Conservation (phyloP, 164 flowering plant species). For the Magnolia changhungtana region DNA sequence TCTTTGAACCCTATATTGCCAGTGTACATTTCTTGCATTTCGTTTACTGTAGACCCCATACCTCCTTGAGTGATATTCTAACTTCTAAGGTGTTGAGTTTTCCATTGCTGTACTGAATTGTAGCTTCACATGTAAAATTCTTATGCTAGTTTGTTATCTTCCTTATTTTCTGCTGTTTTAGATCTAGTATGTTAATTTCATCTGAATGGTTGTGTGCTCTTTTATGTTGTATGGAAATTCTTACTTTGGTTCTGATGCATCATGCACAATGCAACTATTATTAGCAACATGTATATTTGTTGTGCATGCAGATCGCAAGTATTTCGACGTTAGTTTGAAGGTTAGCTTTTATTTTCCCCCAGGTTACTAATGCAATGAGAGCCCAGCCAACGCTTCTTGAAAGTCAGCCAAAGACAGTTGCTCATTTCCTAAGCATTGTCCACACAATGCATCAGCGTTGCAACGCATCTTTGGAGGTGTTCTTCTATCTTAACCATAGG, state of each 20-base stretch:
- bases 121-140: too few species aligned
- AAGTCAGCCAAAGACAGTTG: constrained; percentile 39
- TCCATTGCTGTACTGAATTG: too few species aligned
- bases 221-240: not conserved
- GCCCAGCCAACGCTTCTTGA: constrained; percentile 69
- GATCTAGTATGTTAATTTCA: too few species aligned
- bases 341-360: constrained; percentile 16
- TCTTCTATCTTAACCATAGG: not conserved
- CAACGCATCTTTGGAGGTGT: constrained; percentile 79
- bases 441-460: constrained; percentile 84
- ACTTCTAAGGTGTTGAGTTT: too few species aligned
- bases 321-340: not conserved
- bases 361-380: constrained; percentile 76
- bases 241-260: not conserved
- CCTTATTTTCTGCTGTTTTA: too few species aligned
- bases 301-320: not conserved
- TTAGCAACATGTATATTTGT: not conserved
- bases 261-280: not conserved
- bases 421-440: constrained; percentile 68
- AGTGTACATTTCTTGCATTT: too few species aligned
- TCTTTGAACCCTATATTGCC: too few species aligned
- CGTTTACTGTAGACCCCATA: too few species aligned
- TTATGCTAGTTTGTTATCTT: too few species aligned
- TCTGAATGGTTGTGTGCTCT: not conserved
- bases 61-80: too few species aligned